Conservation (phyloP, 139 green algal genomes). For the Tetratostichococcus sp. region DNA sequence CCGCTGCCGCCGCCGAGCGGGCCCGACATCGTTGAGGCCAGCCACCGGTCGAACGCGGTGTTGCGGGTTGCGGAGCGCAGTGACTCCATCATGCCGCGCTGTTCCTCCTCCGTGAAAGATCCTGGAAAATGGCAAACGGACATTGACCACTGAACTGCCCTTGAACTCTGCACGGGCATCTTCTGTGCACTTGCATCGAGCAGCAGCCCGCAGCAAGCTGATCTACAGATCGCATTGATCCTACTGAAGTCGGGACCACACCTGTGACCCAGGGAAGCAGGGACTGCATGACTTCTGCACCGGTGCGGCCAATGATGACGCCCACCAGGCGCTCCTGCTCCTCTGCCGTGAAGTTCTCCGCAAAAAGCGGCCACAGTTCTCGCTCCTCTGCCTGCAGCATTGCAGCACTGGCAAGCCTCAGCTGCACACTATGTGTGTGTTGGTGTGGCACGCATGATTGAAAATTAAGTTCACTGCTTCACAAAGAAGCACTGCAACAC, state of each 20-base stretch:
- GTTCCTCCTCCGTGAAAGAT: constrained; percentile 70
- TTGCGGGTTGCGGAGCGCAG: constrained; percentile 77
- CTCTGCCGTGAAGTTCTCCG: constrained; percentile 74
- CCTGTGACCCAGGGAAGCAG: constrained; percentile 93
- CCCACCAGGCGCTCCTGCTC: constrained; percentile 95
- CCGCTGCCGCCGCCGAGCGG: not conserved
- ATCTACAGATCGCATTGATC: too few species aligned
- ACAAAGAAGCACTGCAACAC: too few species aligned
- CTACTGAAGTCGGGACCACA: too few species aligned
- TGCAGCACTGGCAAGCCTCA: not conserved
- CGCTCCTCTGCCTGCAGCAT: constrained; percentile 71
- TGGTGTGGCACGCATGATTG: too few species aligned
- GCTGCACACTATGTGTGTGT: too few species aligned
- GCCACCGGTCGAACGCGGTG: constrained; percentile 94
- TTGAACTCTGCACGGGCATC: too few species aligned
- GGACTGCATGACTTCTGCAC: constrained; percentile 89
- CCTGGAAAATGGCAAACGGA: too few species aligned
- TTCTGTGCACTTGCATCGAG: too few species aligned
- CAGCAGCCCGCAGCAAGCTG: too few species aligned
- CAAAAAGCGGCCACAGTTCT: constrained; percentile 97
- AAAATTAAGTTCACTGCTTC: too few species aligned
- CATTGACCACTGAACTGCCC: too few species aligned
- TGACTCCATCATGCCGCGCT: constrained; percentile 73
- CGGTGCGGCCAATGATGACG: constrained; percentile 85
- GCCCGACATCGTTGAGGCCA: constrained; percentile 45